These are phyloP conservation scores for Fonsecaea erecta DNA, from an alignment of 2,329 filamentous ascomycete genomes.

Conservation along the genomic window DNA sequence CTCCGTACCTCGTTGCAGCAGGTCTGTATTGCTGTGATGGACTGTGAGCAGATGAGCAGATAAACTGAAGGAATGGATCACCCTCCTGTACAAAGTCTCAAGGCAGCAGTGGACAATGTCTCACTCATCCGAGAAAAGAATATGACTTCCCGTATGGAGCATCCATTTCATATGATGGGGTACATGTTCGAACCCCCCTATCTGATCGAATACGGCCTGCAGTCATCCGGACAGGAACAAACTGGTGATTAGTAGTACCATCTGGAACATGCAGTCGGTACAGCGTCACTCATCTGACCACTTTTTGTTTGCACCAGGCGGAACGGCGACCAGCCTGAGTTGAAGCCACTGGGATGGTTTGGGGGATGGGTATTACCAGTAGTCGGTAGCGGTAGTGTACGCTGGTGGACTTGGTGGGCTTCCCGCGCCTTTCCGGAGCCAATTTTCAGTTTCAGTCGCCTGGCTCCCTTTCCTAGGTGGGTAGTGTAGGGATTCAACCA, in stretches of 20 bases:
- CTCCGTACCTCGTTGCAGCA: neutral
- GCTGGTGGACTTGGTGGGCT: neutral
- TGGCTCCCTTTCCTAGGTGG: neutral
- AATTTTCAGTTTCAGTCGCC: neutral
- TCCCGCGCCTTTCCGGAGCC: slow-evolving; percentile 12
- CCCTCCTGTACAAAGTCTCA: neutral
- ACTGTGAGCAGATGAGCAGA: neutral
- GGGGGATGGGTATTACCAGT: neutral
- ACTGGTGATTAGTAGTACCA: neutral
- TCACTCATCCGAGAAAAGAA: slow-evolving; percentile 4
- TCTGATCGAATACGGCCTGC: slow-evolving; percentile 13
- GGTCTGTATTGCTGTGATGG: neutral
- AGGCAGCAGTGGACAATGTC: slow-evolving; percentile 2
- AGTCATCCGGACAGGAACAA: slow-evolving; percentile 7
- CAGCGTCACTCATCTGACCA: slow-evolving; percentile 9
- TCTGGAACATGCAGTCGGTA: neutral
- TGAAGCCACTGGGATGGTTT: neutral
- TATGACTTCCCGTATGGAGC: neutral
- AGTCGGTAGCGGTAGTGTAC: neutral
- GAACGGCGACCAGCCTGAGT: slow-evolving; percentile 4
- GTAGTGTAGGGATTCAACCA: neutral
- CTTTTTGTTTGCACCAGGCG: slow-evolving; percentile 7
- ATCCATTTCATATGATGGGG: neutral
- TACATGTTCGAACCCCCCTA: neutral
- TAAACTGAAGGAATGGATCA: neutral